phyloP scores from a whole-genome alignment of 2,329 filamentous ascomycete genomes.

The Xylogone sp. region DNA sequence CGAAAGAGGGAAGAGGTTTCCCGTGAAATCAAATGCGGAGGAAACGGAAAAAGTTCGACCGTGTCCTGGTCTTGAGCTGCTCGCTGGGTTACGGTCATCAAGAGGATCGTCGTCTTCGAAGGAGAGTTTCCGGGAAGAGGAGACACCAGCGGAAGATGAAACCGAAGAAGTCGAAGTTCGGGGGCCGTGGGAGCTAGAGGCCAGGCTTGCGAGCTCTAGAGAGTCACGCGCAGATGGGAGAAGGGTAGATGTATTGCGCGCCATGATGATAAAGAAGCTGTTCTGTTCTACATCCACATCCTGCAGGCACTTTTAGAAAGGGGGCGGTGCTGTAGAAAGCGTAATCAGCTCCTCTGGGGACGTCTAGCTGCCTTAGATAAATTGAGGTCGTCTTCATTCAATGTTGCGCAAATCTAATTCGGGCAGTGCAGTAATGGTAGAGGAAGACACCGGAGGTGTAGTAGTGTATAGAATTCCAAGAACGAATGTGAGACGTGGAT shows the following conservation, averaged over 20 bases:
- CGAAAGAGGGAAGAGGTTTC: conserved; percentile 86
- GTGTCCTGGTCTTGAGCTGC: conserved; percentile 34
- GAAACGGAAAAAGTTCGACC: conserved; percentile 81
- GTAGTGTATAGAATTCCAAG: too few relatives aligned
- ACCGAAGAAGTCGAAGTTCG: conserved; percentile 63
- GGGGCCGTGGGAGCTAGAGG: conserved; percentile 70
- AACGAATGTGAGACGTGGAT: not conserved
- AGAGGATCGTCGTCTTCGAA: conserved; percentile 84
- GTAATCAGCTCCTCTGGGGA: not conserved
- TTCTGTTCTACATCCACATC: conserved; percentile 5
- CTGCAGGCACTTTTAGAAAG: not conserved
- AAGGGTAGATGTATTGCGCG: conserved; percentile 21
- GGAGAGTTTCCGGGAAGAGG: conserved; percentile 88
- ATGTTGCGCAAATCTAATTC: not conserved
- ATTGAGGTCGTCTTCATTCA: not conserved
- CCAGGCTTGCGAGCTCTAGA: conserved; percentile 91
- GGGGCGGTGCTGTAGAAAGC: not conserved
- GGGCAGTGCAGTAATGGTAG: not conserved
- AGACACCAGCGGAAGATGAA: conserved; percentile 78
- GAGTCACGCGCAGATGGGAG: conserved; percentile 66
- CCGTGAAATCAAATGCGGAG: conserved; percentile 93
- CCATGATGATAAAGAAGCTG: conserved; percentile 17
- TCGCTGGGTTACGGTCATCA: conserved; percentile 54
- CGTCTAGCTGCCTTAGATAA: not conserved
- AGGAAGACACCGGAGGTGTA: too few relatives aligned